These are phyloP conservation scores for Entomortierella chlamydospora DNA, from an alignment of 192 early-diverging fungal genomes.

Conservation along the genomic window DNA sequence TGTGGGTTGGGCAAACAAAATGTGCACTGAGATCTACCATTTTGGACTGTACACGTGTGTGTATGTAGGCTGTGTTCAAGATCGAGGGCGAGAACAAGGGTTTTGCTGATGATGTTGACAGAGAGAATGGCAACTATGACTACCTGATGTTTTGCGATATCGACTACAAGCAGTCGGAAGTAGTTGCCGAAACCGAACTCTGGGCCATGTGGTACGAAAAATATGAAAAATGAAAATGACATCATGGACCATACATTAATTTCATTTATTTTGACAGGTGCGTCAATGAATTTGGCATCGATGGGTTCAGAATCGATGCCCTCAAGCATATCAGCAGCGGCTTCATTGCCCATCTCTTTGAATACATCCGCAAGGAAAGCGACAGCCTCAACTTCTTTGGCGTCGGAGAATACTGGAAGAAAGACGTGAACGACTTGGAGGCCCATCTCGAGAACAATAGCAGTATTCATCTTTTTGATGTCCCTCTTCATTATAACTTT, in stretches of 20 bases:
- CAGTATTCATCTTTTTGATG: conserved; percentile 39
- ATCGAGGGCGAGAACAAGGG: conserved; percentile 53
- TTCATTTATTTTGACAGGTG: too few relatives aligned
- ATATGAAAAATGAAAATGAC: conserved; percentile 8
- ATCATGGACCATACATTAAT: conserved; percentile 38
- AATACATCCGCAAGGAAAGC: conserved; percentile 19
- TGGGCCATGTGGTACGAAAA: not conserved
- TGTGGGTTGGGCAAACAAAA: too few relatives aligned
- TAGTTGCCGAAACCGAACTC: conserved; percentile 17
- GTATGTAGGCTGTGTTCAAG: conserved; percentile 44
- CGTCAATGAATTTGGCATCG: conserved; percentile 28
- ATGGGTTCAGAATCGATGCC: conserved; percentile 40
- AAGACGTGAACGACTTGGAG: conserved; percentile 16
- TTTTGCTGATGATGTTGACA: conserved; percentile 56
- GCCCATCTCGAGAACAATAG: conserved; percentile 9
- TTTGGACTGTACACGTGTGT: too few relatives aligned
- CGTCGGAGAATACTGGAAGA: conserved; percentile 40
- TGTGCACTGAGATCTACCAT: too few relatives aligned
- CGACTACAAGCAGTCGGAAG: conserved; percentile 42
- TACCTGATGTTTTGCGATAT: conserved; percentile 61
- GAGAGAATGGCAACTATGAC: conserved; percentile 63
- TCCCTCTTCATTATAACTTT: conserved; percentile 38
- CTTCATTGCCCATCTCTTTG: conserved; percentile 30
- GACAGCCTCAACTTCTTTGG: conserved; percentile 19
- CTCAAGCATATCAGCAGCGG: conserved; percentile 31